Evolutionary conservation across 2,329 filamentous ascomycete genomes (phyloP).

Genomic region (Daldinia eschscholtzii): DNA sequence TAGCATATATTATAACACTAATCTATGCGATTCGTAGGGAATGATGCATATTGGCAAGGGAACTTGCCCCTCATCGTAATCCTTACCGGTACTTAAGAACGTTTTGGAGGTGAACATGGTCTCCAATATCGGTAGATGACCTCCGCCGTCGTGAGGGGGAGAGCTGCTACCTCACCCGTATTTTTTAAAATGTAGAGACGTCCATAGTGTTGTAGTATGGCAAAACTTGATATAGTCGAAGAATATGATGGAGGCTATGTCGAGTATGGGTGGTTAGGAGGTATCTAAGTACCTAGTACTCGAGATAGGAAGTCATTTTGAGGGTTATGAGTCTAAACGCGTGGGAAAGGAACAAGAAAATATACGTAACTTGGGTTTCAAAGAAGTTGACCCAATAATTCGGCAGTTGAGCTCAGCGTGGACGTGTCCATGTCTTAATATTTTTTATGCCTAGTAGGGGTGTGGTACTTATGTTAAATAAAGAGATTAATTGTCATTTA

Average conservation of each 20-base stretch:
- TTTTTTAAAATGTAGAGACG: not conserved
- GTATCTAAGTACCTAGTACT: too few relatives aligned
- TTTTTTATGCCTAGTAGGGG: not conserved
- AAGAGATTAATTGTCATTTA: not conserved
- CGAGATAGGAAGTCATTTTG: not conserved
- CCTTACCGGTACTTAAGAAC: conserved; percentile 11
- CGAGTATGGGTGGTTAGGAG: not conserved
- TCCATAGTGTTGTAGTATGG: too few relatives aligned
- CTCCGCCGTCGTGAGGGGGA: conserved; percentile 22
- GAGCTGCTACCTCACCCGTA: not conserved
- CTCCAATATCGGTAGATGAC: conserved; percentile 31
- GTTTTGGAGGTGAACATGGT: conserved; percentile 10
- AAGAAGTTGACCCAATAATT: not conserved
- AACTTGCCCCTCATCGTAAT: conserved; percentile 18
- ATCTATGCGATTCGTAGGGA: conserved; percentile 14
- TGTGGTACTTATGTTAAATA: not conserved
- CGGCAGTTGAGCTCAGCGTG: not conserved
- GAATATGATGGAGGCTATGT: not conserved
- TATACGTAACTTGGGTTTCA: not conserved
- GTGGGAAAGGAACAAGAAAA: not conserved
- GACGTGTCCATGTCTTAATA: not conserved
- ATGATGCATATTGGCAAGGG: conserved; percentile 12
- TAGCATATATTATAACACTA: conserved; percentile 6
- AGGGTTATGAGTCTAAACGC: not conserved
- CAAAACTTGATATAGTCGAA: not conserved